These are phyloP conservation scores for Cyberlindnera misumaiensis DNA, from an alignment of 805 yeast species.

Conservation along the genomic window DNA sequence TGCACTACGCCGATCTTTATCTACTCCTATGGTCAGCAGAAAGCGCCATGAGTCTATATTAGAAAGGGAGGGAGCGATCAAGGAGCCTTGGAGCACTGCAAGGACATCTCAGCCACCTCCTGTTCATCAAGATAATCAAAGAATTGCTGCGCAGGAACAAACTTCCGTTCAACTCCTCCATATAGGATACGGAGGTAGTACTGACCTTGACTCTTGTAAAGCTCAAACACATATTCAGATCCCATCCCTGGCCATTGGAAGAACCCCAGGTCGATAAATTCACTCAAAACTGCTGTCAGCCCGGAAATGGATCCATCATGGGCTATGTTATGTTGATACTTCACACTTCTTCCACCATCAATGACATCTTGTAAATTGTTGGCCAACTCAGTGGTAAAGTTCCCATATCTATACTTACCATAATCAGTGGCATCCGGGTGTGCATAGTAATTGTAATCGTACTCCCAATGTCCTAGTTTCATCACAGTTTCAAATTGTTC, in stretches of 20 bases:
- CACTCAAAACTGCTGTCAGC: conserved; percentile 29
- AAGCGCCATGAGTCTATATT: too few relatives aligned
- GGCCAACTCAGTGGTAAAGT: conserved; percentile 31
- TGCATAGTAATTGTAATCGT: conserved; percentile 31
- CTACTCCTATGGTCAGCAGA: too few relatives aligned
- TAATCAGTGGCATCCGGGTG: conserved; percentile 30
- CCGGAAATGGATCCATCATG: conserved; percentile 35
- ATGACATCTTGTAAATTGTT: conserved; percentile 24
- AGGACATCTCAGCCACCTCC: conserved; percentile 7
- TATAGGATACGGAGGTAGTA: conserved; percentile 30
- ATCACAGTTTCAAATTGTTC: conserved; percentile 33
- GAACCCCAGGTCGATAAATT: conserved; percentile 17
- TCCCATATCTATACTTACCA: conserved; percentile 29
- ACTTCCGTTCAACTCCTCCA: conserved; percentile 24
- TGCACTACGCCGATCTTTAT: background rate
- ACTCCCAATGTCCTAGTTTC: conserved; percentile 38
- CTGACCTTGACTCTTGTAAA: conserved; percentile 25
- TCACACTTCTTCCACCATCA: conserved; percentile 22
- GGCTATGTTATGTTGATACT: conserved; percentile 35
- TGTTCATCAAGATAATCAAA: conserved; percentile 15
- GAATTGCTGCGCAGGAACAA: conserved; percentile 15
- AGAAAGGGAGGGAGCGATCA: background rate
- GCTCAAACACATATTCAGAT: conserved; percentile 34
- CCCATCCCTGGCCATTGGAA: conserved; percentile 46
- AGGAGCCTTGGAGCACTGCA: conserved; percentile 9